phyloP scores from a whole-genome alignment of 129 eudicot genomes.

The Dittrichia graveolens region DNA sequence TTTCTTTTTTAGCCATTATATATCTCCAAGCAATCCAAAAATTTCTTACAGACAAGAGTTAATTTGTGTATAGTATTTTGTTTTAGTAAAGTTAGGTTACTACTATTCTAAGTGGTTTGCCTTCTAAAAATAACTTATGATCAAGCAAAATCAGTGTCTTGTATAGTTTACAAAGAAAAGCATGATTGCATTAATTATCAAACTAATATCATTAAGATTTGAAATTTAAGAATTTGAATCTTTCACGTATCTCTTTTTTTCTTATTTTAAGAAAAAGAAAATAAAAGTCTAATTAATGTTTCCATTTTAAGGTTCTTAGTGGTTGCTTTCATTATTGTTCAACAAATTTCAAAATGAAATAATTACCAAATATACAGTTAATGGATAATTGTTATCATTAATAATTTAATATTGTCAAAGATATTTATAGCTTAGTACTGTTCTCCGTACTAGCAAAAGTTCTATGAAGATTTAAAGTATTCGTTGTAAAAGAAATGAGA shows the following conservation, averaged over 20 bases:
- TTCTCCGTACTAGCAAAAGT: not conserved
- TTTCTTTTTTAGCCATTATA: no score
- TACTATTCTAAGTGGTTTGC: no score
- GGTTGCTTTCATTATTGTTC: slow-evolving; percentile 12
- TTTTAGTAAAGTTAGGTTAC: no score
- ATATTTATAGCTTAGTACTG: not conserved
- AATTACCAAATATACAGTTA: slow-evolving; percentile 12
- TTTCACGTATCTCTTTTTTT: not conserved
- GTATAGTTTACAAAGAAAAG: not conserved
- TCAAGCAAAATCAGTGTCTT: no score
- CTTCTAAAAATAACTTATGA: no score
- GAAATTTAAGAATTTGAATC: not conserved
- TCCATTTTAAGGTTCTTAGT: not conserved
- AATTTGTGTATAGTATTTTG: no score
- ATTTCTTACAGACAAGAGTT: no score
- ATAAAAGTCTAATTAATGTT: not conserved
- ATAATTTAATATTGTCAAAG: not conserved
- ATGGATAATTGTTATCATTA: not conserved
- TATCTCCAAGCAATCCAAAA: no score
- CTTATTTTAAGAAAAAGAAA: no score
- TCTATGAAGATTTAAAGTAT: no score
- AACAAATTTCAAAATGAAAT: slow-evolving; percentile 9
- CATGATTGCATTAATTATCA: no score
- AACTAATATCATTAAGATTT: not conserved
- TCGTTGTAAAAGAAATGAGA: no score